Percentiles rank a stretch among this genome's conserved stretches.
phyloP scores from a whole-genome alignment of 108 stramenopile genomes.

The Cyclotella atomus region DNA sequence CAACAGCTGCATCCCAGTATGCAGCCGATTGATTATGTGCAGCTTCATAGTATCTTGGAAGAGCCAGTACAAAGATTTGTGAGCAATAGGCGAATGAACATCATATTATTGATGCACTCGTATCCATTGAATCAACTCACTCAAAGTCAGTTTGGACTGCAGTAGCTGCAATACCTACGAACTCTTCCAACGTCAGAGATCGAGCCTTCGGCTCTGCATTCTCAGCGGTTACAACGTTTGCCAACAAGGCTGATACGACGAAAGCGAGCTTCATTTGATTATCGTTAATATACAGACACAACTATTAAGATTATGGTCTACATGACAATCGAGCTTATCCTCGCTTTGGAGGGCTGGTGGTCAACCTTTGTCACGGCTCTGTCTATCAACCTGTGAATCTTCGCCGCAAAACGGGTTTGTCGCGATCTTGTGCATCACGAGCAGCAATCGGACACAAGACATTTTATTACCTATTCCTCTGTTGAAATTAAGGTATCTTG shows the following conservation, averaged over 20 bases:
- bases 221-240: neutral
- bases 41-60: neutral
- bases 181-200: slow-evolving; percentile 2
- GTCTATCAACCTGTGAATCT: no score
- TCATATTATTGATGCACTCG: neutral
- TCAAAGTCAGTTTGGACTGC: slow-evolving; percentile 9
- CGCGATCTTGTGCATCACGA: no score
- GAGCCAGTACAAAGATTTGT: neutral
- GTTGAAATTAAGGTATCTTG: no score
- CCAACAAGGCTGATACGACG: neutral
- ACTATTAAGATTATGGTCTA: no score
- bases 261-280: neutral
- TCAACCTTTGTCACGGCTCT: no score
- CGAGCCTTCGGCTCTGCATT: slow-evolving; percentile 3
- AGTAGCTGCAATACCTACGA: neutral
- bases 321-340: no score
- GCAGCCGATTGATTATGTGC: neutral
- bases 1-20: slow-evolving; percentile 19
- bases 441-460: no score
- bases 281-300: no score
- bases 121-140: neutral
- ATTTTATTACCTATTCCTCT: no score
- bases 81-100: neutral
- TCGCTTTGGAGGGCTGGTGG: no score
- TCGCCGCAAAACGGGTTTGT: no score